Conservation (phyloP, 2,329 filamentous ascomycete species). For the Aphanocladium album region DNA sequence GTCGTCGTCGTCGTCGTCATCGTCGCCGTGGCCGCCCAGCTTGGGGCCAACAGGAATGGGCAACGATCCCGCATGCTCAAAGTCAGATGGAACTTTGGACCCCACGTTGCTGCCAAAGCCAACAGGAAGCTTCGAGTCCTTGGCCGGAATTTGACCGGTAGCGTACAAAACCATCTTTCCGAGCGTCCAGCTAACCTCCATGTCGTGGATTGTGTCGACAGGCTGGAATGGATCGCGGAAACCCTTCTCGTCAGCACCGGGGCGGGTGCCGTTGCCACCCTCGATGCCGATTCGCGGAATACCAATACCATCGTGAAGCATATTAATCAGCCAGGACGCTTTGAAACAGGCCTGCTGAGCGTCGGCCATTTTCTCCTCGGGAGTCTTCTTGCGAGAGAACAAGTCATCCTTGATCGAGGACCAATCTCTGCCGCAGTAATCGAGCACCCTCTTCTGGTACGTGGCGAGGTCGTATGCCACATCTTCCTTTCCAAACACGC, state of each 20-base stretch:
- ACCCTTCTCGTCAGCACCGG: constrained; percentile 62
- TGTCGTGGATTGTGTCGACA: constrained; percentile 83
- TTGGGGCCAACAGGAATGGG: constrained; percentile 24
- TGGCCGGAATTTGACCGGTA: constrained; percentile 74
- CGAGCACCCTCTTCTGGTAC: constrained; percentile 78
- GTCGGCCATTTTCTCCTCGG: constrained; percentile 70
- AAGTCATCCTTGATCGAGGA: constrained; percentile 64
- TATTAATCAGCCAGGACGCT: constrained; percentile 94
- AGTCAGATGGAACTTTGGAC: constrained; percentile 63
- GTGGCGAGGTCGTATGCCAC: constrained; percentile 86
- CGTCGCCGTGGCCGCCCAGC: constrained; percentile 23
- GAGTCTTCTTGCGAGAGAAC: constrained; percentile 61
- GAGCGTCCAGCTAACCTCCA: constrained; percentile 95
- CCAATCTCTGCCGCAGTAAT: constrained; percentile 86
- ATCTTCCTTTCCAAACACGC: constrained; percentile 75
- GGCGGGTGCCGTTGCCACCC: constrained; percentile 64
- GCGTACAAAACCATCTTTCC: constrained; percentile 97
- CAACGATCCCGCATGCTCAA: constrained; percentile 71
- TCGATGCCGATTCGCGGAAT: constrained; percentile 82
- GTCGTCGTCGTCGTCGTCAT: constrained; percentile 49
- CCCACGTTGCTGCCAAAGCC: constrained; percentile 86
- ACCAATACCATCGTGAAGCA: constrained; percentile 92
- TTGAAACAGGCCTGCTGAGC: constrained; percentile 94
- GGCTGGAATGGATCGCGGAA: constrained; percentile 85
- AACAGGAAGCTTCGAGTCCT: constrained; percentile 60